Percentiles rank a stretch among this genome's conserved stretches.
Evolutionary conservation across 768 basidiomycete genomes (phyloP).

Genomic region (Lactifluus subvellereus): DNA sequence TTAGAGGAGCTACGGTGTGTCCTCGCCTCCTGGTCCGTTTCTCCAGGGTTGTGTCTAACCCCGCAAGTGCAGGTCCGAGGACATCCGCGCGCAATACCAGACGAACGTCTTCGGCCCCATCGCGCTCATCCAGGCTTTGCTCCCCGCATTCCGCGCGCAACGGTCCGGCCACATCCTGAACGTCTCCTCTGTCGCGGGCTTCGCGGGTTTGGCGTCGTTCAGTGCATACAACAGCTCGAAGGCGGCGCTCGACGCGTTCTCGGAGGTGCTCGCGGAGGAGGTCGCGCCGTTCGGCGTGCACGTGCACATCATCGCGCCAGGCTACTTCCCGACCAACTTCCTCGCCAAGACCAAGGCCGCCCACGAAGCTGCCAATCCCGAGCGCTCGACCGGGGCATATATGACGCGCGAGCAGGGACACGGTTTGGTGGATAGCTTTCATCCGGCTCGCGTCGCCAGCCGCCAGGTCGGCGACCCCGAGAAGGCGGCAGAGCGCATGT

Average conservation of each 20-base stretch:
- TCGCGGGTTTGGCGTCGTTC: background rate
- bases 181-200: background rate
- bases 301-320: conserved; percentile 28
- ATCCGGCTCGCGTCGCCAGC: conserved; percentile 3
- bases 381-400: conserved; percentile 12
- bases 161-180: background rate
- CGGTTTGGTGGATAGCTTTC: conserved; percentile 9
- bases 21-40: background rate
- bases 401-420: conserved; percentile 24
- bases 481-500: conserved; percentile 26
- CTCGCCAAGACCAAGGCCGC: conserved; percentile 10
- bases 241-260: background rate
- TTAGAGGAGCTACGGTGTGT: conserved; percentile 13
- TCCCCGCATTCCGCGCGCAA: background rate
- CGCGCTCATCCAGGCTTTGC: background rate
- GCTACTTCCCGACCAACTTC: conserved; percentile 31
- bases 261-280: conserved; percentile 21
- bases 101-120: background rate
- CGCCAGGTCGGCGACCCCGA: conserved; percentile 28
- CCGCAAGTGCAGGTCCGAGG: background rate
- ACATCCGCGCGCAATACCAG: background rate
- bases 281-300: conserved; percentile 29
- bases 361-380: background rate
- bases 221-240: background rate
- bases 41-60: too few relatives aligned